phyloP scores from a whole-genome alignment of 208 protist species.

The Tritrichomonas musculus region DNA sequence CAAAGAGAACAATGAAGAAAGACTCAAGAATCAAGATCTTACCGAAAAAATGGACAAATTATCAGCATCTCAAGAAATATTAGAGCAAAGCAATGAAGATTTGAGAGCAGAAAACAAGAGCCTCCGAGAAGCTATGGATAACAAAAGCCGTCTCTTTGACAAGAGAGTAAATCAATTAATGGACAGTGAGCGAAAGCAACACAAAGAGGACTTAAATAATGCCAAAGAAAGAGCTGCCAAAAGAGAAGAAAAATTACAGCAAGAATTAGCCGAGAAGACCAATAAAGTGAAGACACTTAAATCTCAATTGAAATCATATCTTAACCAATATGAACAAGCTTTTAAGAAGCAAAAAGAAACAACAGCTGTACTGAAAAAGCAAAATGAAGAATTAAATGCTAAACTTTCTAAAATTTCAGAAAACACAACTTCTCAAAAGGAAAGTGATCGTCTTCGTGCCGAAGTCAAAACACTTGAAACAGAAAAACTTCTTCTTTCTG shows the following conservation, averaged over 20 bases:
- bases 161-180: background rate
- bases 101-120: background rate
- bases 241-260: background rate
- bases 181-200: background rate
- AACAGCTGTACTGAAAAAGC: background rate
- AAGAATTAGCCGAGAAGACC: background rate
- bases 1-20: background rate
- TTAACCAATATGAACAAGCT: background rate
- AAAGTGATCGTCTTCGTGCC: background rate
- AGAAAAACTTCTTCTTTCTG: background rate
- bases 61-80: no score
- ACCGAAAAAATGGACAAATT: background rate
- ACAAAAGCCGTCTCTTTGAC: background rate
- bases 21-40: background rate
- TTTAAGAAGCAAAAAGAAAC: slow-evolving; percentile 27
- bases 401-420: background rate
- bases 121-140: background rate
- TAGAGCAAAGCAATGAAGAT: background rate
- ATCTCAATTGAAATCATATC: background rate
- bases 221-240: background rate
- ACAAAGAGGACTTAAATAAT: background rate
- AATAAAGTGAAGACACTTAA: background rate
- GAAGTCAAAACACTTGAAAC: background rate
- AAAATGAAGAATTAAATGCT: background rate
- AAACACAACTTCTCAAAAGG: no score